phyloP scores from a whole-genome alignment of 2,329 filamentous ascomycete genomes.

The Trichoderma atroviride region DNA sequence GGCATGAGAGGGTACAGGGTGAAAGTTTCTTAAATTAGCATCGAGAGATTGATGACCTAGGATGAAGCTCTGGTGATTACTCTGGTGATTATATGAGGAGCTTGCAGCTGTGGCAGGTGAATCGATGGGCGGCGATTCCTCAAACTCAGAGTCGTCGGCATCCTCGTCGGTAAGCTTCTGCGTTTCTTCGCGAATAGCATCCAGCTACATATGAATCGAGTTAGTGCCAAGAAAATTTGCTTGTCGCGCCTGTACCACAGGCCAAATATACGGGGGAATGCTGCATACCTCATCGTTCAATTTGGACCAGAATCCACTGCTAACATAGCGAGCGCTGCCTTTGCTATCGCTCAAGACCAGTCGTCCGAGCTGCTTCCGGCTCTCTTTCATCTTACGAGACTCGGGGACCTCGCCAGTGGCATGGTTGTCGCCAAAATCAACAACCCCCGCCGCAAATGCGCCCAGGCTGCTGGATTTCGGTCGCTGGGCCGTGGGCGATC shows the following conservation, averaged over 20 bases:
- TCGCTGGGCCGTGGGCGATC: slow-evolving; percentile 26
- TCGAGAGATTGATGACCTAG: slow-evolving; percentile 73
- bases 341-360: slow-evolving; percentile 71
- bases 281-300: slow-evolving; percentile 71
- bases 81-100: slow-evolving; percentile 60
- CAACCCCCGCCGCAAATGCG: slow-evolving; percentile 16
- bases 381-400: slow-evolving; percentile 34
- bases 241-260: no score
- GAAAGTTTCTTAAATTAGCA: slow-evolving; percentile 65
- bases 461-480: slow-evolving; percentile 26
- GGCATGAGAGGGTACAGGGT: slow-evolving; percentile 67
- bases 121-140: slow-evolving; percentile 54
- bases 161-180: slow-evolving; percentile 50
- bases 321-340: slow-evolving; percentile 71
- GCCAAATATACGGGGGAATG: no score
- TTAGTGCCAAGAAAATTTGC: background rate
- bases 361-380: slow-evolving; percentile 61
- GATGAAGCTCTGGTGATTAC: slow-evolving; percentile 72
- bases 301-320: slow-evolving; percentile 75
- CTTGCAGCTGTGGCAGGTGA: slow-evolving; percentile 41
- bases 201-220: slow-evolving; percentile 34
- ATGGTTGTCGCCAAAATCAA: slow-evolving; percentile 35
- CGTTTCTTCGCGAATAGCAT: slow-evolving; percentile 53
- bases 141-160: slow-evolving; percentile 59
- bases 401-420: slow-evolving; percentile 42